phyloP scores from a whole-genome alignment of 2,329 filamentous ascomycete genomes.

The Hypoxylon sp. region DNA sequence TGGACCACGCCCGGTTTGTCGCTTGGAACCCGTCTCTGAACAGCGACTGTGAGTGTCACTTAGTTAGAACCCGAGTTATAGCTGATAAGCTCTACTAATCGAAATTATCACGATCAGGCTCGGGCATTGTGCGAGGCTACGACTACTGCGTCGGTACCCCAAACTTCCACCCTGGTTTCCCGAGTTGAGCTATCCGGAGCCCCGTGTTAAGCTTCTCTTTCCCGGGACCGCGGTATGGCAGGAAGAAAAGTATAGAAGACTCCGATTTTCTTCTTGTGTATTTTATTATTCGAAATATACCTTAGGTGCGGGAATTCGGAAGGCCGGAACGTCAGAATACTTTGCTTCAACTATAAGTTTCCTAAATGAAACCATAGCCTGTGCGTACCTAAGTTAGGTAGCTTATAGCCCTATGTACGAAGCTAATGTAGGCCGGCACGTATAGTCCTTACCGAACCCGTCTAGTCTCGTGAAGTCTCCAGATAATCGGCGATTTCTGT shows the following conservation, averaged over 20 bases:
- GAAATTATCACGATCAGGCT: background rate
- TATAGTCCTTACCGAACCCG: background rate
- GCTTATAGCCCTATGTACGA: background rate
- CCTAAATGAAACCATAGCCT: background rate
- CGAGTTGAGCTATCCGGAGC: background rate
- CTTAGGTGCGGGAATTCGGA: background rate
- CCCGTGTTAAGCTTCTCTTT: background rate
- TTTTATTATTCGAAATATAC: background rate
- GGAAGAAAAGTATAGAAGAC: too few relatives aligned
- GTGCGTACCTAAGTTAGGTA: background rate
- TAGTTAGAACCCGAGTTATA: background rate
- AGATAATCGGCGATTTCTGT: conserved; percentile 10
- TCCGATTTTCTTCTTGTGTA: background rate
- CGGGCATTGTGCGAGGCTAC: background rate
- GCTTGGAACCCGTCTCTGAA: too few relatives aligned
- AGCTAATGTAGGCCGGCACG: background rate
- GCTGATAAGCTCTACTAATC: background rate
- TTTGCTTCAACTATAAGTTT: background rate
- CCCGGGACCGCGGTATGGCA: background rate
- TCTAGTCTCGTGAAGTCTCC: background rate
- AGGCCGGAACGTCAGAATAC: background rate
- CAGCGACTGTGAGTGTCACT: background rate
- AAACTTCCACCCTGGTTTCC: background rate
- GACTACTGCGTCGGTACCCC: background rate
- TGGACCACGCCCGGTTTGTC: too few relatives aligned